These are phyloP conservation scores for Dicorynia guianensis DNA, from an alignment of 306 rosid genomes.

Conservation along the genomic window DNA sequence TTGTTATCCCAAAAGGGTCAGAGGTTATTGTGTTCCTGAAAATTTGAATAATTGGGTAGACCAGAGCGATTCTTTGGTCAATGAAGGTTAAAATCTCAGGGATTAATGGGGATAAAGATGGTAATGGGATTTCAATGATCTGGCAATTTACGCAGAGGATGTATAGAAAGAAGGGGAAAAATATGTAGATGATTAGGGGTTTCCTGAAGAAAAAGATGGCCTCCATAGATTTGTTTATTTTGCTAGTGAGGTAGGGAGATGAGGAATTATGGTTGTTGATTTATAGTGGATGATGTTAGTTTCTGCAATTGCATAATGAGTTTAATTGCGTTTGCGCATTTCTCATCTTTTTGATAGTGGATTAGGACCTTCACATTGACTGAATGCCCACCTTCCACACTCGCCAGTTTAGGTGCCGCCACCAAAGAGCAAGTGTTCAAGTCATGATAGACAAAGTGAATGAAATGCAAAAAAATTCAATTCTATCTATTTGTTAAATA, in stretches of 20 bases:
- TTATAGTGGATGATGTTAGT: slow-evolving; percentile 26
- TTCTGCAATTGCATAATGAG: slow-evolving; percentile 24
- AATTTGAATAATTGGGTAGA: slow-evolving; percentile 61
- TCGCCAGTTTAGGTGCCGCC: slow-evolving; percentile 3
- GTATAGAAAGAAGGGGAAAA: slow-evolving; percentile 37
- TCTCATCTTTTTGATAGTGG: slow-evolving; percentile 3
- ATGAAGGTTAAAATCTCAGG: slow-evolving; percentile 50
- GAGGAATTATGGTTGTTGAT: slow-evolving; percentile 21
- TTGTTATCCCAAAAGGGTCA: slow-evolving; percentile 54
- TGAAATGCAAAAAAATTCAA: too few relatives aligned
- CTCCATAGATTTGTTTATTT: slow-evolving; percentile 25
- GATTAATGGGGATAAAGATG: slow-evolving; percentile 34
- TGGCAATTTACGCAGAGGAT: slow-evolving; percentile 36
- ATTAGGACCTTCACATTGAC: slow-evolving; percentile 14
- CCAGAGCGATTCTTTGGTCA: slow-evolving; percentile 52
- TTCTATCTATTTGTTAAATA: too few relatives aligned
- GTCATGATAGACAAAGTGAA: too few relatives aligned
- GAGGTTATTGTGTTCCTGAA: slow-evolving; percentile 61
- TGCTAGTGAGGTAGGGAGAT: not conserved
- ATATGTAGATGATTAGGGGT: slow-evolving; percentile 4
- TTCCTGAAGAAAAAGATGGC: slow-evolving; percentile 30
- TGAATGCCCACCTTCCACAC: slow-evolving; percentile 26
- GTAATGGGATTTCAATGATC: slow-evolving; percentile 24
- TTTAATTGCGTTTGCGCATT: not conserved
- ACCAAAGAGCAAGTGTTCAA: slow-evolving; percentile 30